Conservation (phyloP, 1,284 basidiomycete genomes). For the Ceratobasidium sp. region DNA sequence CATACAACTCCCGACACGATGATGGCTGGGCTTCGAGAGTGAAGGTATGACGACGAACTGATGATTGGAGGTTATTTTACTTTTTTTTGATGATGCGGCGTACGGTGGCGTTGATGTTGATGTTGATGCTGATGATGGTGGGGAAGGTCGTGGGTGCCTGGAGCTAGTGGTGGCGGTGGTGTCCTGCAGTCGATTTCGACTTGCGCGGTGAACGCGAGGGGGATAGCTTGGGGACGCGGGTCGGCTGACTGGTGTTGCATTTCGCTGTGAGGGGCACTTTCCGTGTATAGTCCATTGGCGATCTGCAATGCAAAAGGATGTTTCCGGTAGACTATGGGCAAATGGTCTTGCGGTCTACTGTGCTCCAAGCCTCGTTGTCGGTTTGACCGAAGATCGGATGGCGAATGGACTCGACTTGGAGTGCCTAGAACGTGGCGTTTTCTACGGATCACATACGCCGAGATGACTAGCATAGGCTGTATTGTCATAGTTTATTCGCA, state of each 20-base stretch:
- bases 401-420: not conserved
- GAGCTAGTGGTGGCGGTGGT: not conserved
- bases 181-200: not conserved
- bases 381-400: not conserved
- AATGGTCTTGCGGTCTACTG: not conserved
- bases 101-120: slow-evolving; percentile 13
- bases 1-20: not conserved
- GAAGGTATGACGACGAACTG: not conserved
- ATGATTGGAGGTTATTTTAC: slow-evolving; percentile 9
- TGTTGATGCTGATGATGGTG: slow-evolving; percentile 8
- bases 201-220: too few species aligned
- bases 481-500: not conserved
- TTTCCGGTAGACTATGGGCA: not conserved
- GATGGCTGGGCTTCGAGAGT: too few species aligned
- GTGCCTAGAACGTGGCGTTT: not conserved
- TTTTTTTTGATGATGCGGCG: slow-evolving; percentile 14
- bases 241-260: not conserved
- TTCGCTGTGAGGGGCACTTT: not conserved
- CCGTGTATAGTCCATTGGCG: not conserved
- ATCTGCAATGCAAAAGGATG: not conserved
- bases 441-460: not conserved
- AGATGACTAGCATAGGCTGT: not conserved
- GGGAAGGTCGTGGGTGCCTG: slow-evolving; percentile 3
- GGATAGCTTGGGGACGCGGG: not conserved
- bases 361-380: slow-evolving; percentile 4